Percentiles rank a stretch among this genome's conserved stretches.
Evolutionary conservation across 2,329 filamentous ascomycete genomes (phyloP).

Genomic region (Aureobasidium sp.): DNA sequence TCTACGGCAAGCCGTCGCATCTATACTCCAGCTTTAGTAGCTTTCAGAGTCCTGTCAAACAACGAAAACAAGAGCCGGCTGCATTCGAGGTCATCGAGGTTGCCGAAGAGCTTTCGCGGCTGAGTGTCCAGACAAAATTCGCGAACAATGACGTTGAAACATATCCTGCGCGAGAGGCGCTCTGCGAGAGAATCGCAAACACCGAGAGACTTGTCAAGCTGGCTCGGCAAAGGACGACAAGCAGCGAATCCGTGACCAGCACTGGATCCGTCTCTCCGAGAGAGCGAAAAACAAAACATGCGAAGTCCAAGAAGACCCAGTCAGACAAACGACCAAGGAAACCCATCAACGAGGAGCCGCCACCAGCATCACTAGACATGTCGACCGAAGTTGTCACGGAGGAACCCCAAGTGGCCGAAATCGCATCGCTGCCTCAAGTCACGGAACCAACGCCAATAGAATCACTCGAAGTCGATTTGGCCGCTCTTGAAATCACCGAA

Average conservation of each 20-base stretch:
- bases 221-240: not conserved
- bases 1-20: conserved; percentile 31
- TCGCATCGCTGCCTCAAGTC: not conserved
- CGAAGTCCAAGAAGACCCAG: not conserved
- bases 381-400: not conserved
- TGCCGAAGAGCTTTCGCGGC: conserved; percentile 23
- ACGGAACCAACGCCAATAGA: not conserved
- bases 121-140: conserved; percentile 3
- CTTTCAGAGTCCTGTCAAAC: conserved; percentile 20
- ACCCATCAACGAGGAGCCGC: not conserved
- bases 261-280: not conserved
- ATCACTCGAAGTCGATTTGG: not conserved
- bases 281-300: conserved; percentile 2
- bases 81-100: conserved; percentile 18
- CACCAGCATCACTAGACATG: not conserved
- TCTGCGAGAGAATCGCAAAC: not conserved
- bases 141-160: not conserved
- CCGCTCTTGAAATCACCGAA: not conserved
- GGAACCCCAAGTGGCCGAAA: not conserved
- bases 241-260: not conserved
- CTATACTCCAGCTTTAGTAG: conserved; percentile 19
- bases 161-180: not conserved
- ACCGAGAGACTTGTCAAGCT: not conserved
- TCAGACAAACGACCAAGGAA: not conserved
- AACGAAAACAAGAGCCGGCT: not conserved